Evolutionary conservation across 2,329 filamentous ascomycete species (phyloP).

Genomic region (Curvularia lunata): DNA sequence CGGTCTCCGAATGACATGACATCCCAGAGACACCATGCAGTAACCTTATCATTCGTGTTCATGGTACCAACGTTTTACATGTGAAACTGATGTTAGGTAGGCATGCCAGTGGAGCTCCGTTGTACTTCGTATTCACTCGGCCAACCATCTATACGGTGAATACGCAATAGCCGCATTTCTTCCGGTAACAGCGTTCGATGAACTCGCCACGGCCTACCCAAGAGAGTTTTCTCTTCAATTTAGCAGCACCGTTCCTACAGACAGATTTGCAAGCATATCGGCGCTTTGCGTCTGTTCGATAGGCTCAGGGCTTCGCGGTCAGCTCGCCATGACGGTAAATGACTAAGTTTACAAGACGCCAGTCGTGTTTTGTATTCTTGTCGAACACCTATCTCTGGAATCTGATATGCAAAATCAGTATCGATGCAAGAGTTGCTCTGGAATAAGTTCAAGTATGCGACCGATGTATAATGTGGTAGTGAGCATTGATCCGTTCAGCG

Average conservation of each 20-base stretch:
- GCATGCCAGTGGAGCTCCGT: neutral
- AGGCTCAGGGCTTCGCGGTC: neutral
- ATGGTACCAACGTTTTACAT: neutral
- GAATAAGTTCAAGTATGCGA: too few species aligned
- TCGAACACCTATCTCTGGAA: neutral
- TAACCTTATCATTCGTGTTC: neutral
- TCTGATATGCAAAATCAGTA: neutral
- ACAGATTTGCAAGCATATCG: neutral
- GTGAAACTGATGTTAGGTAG: neutral
- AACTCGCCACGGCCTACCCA: neutral
- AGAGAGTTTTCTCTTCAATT: neutral
- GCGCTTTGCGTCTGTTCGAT: neutral
- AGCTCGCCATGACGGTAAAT: neutral
- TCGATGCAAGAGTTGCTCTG: too few species aligned
- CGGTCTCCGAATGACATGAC: neutral
- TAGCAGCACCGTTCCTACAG: neutral
- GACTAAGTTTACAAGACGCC: neutral
- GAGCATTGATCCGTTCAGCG: too few species aligned
- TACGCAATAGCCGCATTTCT: neutral
- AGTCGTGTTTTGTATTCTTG: too few species aligned
- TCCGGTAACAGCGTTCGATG: neutral
- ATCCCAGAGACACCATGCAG: neutral
- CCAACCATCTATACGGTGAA: neutral
- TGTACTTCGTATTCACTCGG: neutral
- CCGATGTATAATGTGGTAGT: too few species aligned